phyloP scores from a whole-genome alignment of 164 flowering plant genomes.

The grape (Vitis vinifera) region ASM3070453v1 NC_081813.1:470501-471000 shows the following conservation, averaged over 20 bases:
- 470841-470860: neutral
- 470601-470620: neutral
- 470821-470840: neutral
- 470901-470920: neutral
- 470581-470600: neutral
- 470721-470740: neutral
- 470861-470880: neutral
- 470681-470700: accelerated
- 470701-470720: too few relatives aligned
- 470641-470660: neutral
- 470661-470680: neutral
- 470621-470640: neutral
- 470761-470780: neutral
- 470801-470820: neutral
- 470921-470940: neutral
- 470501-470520: neutral
- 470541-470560: neutral
- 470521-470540: neutral
- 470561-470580: neutral
- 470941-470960: too few relatives aligned
- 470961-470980: neutral
- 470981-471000: neutral
- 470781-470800: neutral
- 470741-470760: neutral
- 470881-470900: neutral